Percentiles rank a stretch among this genome's conserved stretches.
Conservation (phyloP, 208 protist species). For the Acanthamoeba healyi region DNA sequence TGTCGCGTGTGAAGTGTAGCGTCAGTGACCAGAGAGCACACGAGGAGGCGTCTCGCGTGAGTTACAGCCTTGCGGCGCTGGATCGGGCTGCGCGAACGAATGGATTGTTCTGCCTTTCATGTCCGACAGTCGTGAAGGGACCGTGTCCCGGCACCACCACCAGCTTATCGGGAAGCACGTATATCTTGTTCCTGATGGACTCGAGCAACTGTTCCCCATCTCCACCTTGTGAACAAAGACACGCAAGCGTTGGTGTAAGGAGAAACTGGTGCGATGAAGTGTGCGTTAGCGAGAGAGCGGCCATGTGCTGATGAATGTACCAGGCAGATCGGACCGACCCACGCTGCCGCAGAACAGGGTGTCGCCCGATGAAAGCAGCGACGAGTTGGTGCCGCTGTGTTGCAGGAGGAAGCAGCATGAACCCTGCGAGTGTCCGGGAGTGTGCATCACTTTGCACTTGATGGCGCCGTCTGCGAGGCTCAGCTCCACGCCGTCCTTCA, state of each 20-base stretch:
- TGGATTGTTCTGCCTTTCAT: constrained; percentile 51
- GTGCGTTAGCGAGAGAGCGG: too few relatives aligned
- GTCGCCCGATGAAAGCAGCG: constrained; percentile 15
- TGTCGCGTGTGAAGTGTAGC: too few relatives aligned
- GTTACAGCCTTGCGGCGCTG: neutral
- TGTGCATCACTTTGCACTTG: constrained; percentile 23
- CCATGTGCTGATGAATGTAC: neutral
- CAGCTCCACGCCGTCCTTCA: constrained; percentile 23
- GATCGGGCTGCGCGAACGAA: neutral
- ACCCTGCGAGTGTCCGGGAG: constrained; percentile 29
- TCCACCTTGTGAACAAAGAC: neutral
- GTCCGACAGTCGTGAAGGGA: constrained; percentile 15
- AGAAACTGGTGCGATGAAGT: neutral
- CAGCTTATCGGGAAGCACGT: constrained; percentile 37
- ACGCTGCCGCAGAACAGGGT: constrained; percentile 39
- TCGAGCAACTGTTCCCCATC: neutral
- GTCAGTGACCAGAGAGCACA: too few relatives aligned
- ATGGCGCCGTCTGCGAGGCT: neutral
- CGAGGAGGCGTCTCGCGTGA: neutral
- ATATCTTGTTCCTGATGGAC: constrained; percentile 31
- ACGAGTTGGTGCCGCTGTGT: neutral
- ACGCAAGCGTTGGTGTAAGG: neutral
- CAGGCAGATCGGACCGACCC: constrained; percentile 18
- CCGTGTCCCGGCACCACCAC: constrained; percentile 5
- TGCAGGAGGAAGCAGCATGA: constrained; percentile 39